phyloP scores from a whole-genome alignment of 1,284 basidiomycete species.

The Rugosomyces carneus region DNA sequence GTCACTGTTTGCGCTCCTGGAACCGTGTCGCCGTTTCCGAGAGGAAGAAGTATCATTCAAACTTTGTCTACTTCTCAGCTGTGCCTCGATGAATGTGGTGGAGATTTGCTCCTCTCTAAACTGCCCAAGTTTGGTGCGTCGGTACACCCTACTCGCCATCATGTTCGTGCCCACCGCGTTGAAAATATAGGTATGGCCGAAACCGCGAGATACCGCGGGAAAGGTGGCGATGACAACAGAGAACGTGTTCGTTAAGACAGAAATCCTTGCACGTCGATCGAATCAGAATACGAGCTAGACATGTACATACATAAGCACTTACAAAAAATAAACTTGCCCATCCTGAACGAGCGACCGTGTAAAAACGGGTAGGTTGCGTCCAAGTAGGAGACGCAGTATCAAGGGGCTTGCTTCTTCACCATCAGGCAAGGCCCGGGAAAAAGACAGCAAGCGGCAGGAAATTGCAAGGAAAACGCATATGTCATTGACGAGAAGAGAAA shows the following conservation, averaged over 20 bases:
- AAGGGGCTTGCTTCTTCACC: background rate
- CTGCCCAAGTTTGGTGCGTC: background rate
- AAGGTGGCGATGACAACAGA: background rate
- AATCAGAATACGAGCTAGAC: no score
- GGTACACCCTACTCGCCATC: background rate
- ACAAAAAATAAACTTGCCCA: no score
- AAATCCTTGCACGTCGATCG: background rate
- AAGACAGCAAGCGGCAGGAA: background rate
- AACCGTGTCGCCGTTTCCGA: no score
- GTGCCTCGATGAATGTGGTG: background rate
- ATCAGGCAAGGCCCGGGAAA: background rate
- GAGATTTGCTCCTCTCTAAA: background rate
- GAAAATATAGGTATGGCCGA: background rate
- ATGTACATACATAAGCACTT: no score
- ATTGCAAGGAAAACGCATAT: conserved; percentile 2
- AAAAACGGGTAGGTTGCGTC: no score
- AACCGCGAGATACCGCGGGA: background rate
- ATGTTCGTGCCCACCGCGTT: background rate
- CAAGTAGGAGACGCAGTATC: no score
- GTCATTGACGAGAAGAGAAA: background rate
- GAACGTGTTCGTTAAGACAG: background rate
- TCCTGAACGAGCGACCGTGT: no score
- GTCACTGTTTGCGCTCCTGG: no score
- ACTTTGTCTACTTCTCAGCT: background rate
- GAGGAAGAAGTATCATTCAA: no score